A percentile compares a stretch with the other conserved stretches of the same genome.
Conservation (phyloP, 345 rosid species). For the Linum tenue region DNA sequence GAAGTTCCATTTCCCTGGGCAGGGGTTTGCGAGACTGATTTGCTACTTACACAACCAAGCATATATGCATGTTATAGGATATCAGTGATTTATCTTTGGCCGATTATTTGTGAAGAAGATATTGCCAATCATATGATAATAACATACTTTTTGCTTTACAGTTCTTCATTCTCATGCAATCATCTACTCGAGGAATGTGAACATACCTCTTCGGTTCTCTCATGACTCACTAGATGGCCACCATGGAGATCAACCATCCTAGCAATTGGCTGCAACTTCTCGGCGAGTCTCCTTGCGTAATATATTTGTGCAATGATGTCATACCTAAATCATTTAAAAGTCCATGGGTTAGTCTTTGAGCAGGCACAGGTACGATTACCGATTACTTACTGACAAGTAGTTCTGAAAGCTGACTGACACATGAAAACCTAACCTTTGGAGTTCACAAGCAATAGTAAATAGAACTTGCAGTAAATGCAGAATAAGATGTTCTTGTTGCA, state of each 20-base stretch:
- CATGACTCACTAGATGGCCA: conserved; percentile 94
- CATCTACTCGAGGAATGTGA: neutral
- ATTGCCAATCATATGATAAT: neutral
- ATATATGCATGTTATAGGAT: neutral
- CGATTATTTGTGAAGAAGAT: neutral
- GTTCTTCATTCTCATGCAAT: neutral
- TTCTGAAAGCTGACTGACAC: no score
- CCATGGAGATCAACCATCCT: conserved; percentile 95
- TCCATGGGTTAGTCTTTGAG: conserved; percentile 14
- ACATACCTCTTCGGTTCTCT: conserved; percentile 80
- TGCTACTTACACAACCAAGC: no score
- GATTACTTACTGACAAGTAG: neutral
- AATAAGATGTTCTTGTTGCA: no score
- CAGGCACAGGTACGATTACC: conserved; percentile 1
- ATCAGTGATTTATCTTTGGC: neutral
- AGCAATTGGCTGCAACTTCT: conserved; percentile 69
- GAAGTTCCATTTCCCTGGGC: neutral
- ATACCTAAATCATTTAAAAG: conserved; percentile 37
- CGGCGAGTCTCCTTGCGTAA: conserved; percentile 76
- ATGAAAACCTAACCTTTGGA: no score
- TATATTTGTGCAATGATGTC: conserved; percentile 89
- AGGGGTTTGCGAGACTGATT: no score
- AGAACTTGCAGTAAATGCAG: no score
- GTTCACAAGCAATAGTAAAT: no score
- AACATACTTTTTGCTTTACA: neutral